Base-by-base conservation (phyloP, 495 filamentous ascomycete species). In the Aspergillus baeticus region DNA sequence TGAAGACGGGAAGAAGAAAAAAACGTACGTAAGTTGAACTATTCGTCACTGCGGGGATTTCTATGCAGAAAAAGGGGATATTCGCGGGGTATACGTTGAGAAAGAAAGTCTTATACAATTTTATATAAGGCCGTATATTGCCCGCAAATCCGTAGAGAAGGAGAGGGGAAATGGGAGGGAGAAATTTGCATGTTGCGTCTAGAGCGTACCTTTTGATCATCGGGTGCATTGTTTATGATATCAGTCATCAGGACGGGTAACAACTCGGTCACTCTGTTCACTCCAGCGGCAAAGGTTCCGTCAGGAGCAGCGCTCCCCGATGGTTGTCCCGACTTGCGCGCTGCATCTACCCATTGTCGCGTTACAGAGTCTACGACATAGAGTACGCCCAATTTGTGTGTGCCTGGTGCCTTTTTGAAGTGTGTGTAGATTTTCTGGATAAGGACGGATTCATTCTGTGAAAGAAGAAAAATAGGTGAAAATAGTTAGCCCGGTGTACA, bases 301-400 rank as follows among this genome's bases (percentile, higher is more conserved):
- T 96, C 90, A 57, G 83, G 81, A 54, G 91, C 89, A 65, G 82
- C 77, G 63, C 80, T 82, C 68, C 87, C 89, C 66, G 91, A 79
- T 54, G 86, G 78, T 71, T 98, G 91, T 57, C 90, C 90, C 58
- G 87, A 81, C 61, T 85, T 84, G 72, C 90, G 92, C 59, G 94
- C 95, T 71, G 89, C 87, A 72, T 98, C 92, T 83, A 96, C 84
- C 92, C 95, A 98, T 76, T 92, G 91, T 75, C 94, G 89, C 71
- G 91, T 92, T 86, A 98, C 92, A 82, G 92, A 96, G 83, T 98
- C 95, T 95, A 98, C 90, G 78, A 98, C 92, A 87, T 98, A 98
- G 78, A 98, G 87, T 67, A 97, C 92, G 73, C 94, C 94, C 78
- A 98, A 80, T 78, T 98, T 98, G 83, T 98, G 92, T 68, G 92